Evolutionary conservation across 805 yeast species (phyloP).

Genomic region (Citeromyces matritensis): DNA sequence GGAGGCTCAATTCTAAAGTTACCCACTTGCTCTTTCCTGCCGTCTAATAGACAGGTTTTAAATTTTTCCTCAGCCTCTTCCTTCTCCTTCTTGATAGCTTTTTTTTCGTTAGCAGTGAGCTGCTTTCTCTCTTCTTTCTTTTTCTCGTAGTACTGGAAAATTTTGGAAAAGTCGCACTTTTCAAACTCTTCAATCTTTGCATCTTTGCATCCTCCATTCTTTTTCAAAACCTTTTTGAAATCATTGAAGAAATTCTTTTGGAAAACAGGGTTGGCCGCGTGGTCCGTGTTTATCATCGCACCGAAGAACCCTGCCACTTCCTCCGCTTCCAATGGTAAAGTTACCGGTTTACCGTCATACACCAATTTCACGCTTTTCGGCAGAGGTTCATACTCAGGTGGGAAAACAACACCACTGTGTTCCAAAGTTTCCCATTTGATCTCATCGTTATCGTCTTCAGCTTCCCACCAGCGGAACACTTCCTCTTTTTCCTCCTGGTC

Average conservation of each 20-base stretch:
- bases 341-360: conserved; percentile 66
- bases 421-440: conserved; percentile 77
- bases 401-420: conserved; percentile 87
- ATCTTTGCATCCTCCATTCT: conserved; percentile 46
- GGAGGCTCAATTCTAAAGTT: conserved; percentile 95
- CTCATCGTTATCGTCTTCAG: conserved; percentile 54
- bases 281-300: conserved; percentile 79
- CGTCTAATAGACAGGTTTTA: conserved; percentile 70
- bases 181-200: conserved; percentile 39
- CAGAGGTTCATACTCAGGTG: conserved; percentile 81
- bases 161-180: conserved; percentile 66
- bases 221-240: conserved; percentile 52
- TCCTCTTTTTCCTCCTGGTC: conserved; percentile 31
- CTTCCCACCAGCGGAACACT: conserved; percentile 75
- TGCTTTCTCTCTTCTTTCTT: conserved; percentile 60
- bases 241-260: conserved; percentile 80
- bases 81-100: conserved; percentile 51
- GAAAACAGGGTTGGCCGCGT: conserved; percentile 75
- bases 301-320: conserved; percentile 95
- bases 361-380: conserved; percentile 64
- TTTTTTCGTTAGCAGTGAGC: conserved; percentile 61
- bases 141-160: conserved; percentile 56
- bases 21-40: conserved; percentile 84
- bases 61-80: conserved; percentile 69
- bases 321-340: conserved; percentile 70